A percentile compares a stretch with the other conserved stretches of the same genome.
Conservation (phyloP, 805 yeast genomes). For the Wickerhamiella shivajii region DNA sequence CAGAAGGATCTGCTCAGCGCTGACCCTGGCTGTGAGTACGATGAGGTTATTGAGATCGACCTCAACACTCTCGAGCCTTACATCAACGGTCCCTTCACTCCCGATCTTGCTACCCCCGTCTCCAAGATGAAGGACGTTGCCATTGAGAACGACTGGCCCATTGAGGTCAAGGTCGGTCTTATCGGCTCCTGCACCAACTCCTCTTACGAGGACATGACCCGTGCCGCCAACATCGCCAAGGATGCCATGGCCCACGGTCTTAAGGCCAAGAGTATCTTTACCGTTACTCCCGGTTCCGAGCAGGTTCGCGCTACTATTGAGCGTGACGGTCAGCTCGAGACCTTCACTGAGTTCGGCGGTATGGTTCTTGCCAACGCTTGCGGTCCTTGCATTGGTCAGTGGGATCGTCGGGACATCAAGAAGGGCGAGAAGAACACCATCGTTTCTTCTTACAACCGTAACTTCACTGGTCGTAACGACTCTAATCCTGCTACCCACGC, state of each 20-base stretch:
- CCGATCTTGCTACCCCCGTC: conserved; percentile 92
- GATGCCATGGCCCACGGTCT: conserved; percentile 87
- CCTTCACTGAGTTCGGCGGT: conserved; percentile 86
- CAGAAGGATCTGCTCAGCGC: conserved; percentile 47
- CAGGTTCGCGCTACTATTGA: conserved; percentile 97
- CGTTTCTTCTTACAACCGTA: conserved; percentile 95
- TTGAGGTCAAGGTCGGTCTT: conserved; percentile 81
- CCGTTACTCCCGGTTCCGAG: conserved; percentile 96
- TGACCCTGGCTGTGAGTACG: conserved; percentile 87
- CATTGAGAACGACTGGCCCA: conserved; percentile 79
- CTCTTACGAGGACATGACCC: conserved; percentile 94
- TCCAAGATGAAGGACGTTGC: conserved; percentile 76
- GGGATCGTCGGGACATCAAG: conserved; percentile 90
- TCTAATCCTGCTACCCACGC: conserved; percentile 97
- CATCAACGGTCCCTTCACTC: conserved; percentile 96
- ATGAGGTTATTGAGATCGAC: conserved; percentile 82
- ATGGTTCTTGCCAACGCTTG: conserved; percentile 93
- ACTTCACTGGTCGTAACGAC: conserved; percentile 95
- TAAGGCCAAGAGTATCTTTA: conserved; percentile 80
- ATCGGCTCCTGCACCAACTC: conserved; percentile 99
- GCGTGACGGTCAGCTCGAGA: conserved; percentile 83
- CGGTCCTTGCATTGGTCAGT: conserved; percentile 99
- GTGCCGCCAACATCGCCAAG: conserved; percentile 82
- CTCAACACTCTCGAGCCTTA: conserved; percentile 84
- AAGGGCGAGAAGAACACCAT: conserved; percentile 94